Conservation (phyloP, 75 land plant genomes). For the Gnetum montanum region DNA sequence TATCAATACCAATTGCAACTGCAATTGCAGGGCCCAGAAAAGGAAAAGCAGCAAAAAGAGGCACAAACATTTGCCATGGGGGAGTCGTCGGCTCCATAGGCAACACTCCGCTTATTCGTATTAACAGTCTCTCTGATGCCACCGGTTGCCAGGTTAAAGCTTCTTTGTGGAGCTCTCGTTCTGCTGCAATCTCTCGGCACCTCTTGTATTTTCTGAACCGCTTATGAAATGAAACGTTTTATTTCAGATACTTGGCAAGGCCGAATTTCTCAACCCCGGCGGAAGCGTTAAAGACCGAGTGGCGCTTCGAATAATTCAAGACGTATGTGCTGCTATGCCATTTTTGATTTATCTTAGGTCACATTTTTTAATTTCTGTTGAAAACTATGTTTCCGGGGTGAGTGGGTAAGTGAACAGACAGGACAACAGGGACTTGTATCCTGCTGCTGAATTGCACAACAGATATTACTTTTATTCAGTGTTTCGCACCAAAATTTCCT, state of each 20-base stretch:
- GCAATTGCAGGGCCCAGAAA: neutral
- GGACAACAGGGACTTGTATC: too few relatives aligned
- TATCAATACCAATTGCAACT: neutral
- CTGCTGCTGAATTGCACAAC: too few relatives aligned
- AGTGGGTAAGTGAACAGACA: too few relatives aligned
- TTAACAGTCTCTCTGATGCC: constrained; percentile 82
- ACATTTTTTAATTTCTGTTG: neutral
- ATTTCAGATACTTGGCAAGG: constrained; percentile 84
- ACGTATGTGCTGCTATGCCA: constrained; percentile 47
- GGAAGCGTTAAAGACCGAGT: constrained; percentile 98
- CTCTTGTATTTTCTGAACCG: too few relatives aligned
- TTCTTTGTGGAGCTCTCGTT: neutral
- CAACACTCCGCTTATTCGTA: constrained; percentile 85
- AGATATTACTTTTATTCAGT: too few relatives aligned
- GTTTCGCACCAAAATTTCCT: too few relatives aligned
- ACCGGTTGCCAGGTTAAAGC: constrained; percentile 84
- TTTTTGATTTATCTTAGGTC: neutral
- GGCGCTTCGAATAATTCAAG: constrained; percentile 80
- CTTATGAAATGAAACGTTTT: neutral
- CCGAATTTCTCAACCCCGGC: constrained; percentile 96
- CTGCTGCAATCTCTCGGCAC: neutral
- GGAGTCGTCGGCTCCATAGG: constrained; percentile 86
- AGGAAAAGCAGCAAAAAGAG: neutral
- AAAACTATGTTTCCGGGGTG: too few relatives aligned
- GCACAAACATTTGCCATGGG: neutral